phyloP scores from a whole-genome alignment of 441 rosid genomes.

The Pelargonium myrrhifolium region DNA sequence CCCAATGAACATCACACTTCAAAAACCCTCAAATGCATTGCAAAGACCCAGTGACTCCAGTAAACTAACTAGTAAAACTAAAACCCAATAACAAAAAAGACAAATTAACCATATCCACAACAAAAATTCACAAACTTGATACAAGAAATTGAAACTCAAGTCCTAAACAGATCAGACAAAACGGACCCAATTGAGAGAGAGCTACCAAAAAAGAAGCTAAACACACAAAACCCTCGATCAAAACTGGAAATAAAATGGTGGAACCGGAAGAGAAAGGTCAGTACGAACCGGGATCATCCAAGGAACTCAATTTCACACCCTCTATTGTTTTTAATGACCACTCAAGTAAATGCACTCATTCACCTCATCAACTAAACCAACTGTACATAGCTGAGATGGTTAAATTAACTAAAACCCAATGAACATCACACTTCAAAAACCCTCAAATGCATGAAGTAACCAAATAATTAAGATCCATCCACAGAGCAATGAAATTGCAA shows the following conservation, averaged over 20 bases:
- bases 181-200: background rate
- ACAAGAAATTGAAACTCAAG: slow-evolving; percentile 6
- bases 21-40: too few relatives aligned
- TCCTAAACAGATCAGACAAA: background rate
- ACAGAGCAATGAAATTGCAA: background rate
- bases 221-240: slow-evolving; percentile 12
- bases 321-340: too few relatives aligned
- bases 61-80: slow-evolving; percentile 6
- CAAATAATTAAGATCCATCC: too few relatives aligned
- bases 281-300: slow-evolving; percentile 80
- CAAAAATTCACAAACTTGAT: slow-evolving; percentile 10
- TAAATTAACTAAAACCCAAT: background rate
- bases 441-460: too few relatives aligned
- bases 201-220: slow-evolving; percentile 1
- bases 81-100: background rate
- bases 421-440: too few relatives aligned
- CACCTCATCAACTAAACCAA: too few relatives aligned
- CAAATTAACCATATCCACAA: background rate
- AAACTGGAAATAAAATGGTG: slow-evolving; percentile 11
- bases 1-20: background rate
- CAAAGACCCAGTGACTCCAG: background rate
- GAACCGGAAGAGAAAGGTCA: background rate
- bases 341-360: too few relatives aligned
- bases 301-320: too few relatives aligned
- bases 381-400: too few relatives aligned